Evolutionary conservation across 1,139 yeast species (phyloP).

Genomic region (Geotrichum citri-aurantii): DNA sequence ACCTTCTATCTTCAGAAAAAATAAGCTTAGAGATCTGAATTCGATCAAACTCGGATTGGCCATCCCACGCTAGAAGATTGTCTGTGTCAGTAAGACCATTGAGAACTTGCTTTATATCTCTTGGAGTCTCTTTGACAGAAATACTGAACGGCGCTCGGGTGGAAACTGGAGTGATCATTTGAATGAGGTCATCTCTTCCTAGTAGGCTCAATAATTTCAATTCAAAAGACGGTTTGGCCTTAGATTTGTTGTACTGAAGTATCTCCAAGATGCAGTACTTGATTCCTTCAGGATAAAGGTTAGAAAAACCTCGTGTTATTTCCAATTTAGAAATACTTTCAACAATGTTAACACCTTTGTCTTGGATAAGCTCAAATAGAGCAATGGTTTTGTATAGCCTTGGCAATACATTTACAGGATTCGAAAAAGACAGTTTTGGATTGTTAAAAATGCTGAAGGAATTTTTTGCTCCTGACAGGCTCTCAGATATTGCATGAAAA

Average conservation of each 20-base stretch:
- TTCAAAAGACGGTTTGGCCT: constrained; percentile 41
- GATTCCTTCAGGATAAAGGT: constrained; percentile 70
- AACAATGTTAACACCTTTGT: constrained; percentile 5
- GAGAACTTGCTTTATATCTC: constrained; percentile 48
- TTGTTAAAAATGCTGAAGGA: not conserved
- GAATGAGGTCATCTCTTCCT: constrained; percentile 58
- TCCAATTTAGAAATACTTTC: constrained; percentile 5
- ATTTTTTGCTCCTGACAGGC: not conserved
- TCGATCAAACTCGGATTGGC: constrained; percentile 60
- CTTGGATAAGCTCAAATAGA: constrained; percentile 4
- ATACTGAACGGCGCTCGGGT: constrained; percentile 1
- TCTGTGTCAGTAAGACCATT: constrained; percentile 47
- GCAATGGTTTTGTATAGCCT: constrained; percentile 11
- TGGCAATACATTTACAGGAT: not conserved
- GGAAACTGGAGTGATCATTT: constrained; percentile 23
- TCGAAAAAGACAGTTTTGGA: not conserved
- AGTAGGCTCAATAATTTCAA: constrained; percentile 56
- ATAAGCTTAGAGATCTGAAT: constrained; percentile 62
- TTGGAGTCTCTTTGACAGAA: constrained; percentile 25
- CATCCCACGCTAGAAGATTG: constrained; percentile 56
- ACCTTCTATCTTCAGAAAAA: constrained; percentile 72
- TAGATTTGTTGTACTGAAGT: constrained; percentile 46
- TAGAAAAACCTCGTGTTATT: constrained; percentile 45
- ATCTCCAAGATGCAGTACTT: constrained; percentile 52
- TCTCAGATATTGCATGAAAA: constrained; percentile 2